Conservation (phyloP, 1,139 yeast species). For the Meyerozyma sp. region DNA sequence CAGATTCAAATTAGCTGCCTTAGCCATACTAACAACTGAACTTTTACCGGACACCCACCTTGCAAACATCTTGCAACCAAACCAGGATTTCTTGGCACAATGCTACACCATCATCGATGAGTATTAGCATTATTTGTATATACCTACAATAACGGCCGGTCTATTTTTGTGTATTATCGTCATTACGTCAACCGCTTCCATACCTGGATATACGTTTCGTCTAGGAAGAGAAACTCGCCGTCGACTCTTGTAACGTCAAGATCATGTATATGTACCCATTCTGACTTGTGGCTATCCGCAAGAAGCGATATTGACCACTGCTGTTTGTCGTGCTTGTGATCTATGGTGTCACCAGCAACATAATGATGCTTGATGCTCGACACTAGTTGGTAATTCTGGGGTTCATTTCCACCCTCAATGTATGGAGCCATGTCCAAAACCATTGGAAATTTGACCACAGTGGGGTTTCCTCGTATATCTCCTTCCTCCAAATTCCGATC, state of each 20-base stretch:
- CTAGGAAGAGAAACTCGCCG: slow-evolving; percentile 55
- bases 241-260: slow-evolving; percentile 42
- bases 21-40: neutral
- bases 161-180: no score
- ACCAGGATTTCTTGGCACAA: neutral
- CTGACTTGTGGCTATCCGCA: slow-evolving; percentile 19
- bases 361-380: slow-evolving; percentile 48
- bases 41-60: neutral
- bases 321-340: slow-evolving; percentile 23
- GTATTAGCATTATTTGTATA: neutral
- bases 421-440: slow-evolving; percentile 35
- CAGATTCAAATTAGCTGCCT: neutral
- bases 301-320: slow-evolving; percentile 51
- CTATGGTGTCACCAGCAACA: slow-evolving; percentile 14
- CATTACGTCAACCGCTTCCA: slow-evolving; percentile 39
- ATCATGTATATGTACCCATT: slow-evolving; percentile 60
- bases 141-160: no score
- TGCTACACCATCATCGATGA: neutral
- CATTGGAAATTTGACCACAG: slow-evolving; percentile 59
- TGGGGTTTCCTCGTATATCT: slow-evolving; percentile 44
- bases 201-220: slow-evolving; percentile 61
- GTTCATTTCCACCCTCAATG: slow-evolving; percentile 12
- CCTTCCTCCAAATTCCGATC: slow-evolving; percentile 42
- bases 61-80: neutral
- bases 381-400: slow-evolving; percentile 38